Evolutionary conservation across 176 grass and related monocot species (phyloP), one percentile per base, ranked within the genome.

Genomic region (Rhynchospora breviuscula): DNA sequence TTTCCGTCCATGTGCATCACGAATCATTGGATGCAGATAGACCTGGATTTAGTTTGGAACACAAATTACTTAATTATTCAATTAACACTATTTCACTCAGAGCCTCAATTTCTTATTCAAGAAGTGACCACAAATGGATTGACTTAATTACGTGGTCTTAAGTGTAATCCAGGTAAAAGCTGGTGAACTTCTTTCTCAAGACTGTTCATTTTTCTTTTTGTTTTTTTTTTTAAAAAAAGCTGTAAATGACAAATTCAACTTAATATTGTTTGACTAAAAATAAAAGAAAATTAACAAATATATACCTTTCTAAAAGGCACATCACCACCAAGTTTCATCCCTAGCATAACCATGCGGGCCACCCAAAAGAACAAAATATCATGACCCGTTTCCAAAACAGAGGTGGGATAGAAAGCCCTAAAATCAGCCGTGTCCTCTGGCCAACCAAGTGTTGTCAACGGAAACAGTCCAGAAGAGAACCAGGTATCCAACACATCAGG

Each of bases 331-430:
- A 97, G 90, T 91, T 94, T 86, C 85, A 94, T 89, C 82, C 90
- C 94, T 63, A 97, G 76, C 94, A 97, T 94, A 52, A 97, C 94
- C 94, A 97, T 97, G 52, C 92, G 85, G 66, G 94, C 94, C 44
- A 97, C 94, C 94, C 92, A 94, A 68, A 94, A 97, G 65, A 97
- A 97, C 69, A 94, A 76, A 78, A 94, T 97, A 86, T 97, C 92
- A 74, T 89, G 87, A 66, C 94, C 92, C 47, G 92, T 97, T 87
- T 97, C 94, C 57, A 97, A 88, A 25, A 97, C 88, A 0, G 94
- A 92, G 71, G 90, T 91, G 82, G 94, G 94, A 86, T 97, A 97
- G 53, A 97, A 97, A 74, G 83, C 84, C 58, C 79, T 64, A n/a
- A 92, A 88, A 85, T 97, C 94, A 71, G 87, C 80, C 0, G 94